Base-by-base conservation (phyloP, 371 early-diverging fungal species). In the Batkoa obscura region DNA sequence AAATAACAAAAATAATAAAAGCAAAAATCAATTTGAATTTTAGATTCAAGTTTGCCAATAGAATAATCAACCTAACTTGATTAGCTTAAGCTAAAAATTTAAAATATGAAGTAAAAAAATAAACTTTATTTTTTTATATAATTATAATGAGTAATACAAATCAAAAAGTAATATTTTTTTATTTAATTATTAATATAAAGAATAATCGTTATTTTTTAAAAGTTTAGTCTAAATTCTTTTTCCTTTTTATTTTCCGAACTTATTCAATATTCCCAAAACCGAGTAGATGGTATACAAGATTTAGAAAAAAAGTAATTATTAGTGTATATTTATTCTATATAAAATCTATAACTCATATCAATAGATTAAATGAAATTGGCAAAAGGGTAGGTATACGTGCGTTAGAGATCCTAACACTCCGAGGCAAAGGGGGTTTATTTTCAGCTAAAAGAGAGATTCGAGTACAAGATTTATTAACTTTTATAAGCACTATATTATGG, bases 221-320 rank as follows among this genome's bases (percentile, higher is more conserved):
- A 90, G 86, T 86, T 92, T 55, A 77, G 81, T 53, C 69, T 93
- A 36, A 76, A 81, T 50, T 81, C 94, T 9, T 89, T 87, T 64
- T 78, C 88, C 0, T 90, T 94, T 61, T 64, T 96, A 45, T 91
- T 93, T 66, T 85, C 86, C 17, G 97, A 96, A 67, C 91, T 94
- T 75, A 67, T 96, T 35, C 90, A 86, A 57, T 94, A 94, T 68
- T 75, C 91, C 15, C 94, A 95, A 66, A 90, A 91, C 62, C 75
- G 90, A 52, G 91, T 90, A 6, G 75, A 78, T 57, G 94, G 93
- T 8, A 88, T 96, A 57, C 88, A 89, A 63, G 94, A 94, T 63
- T 75, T 96, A 23, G 97, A 96, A 66, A 79, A 81, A 69, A 86
- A 83, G 91, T 80, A 12, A 3, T 6, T 12, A 3, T 8, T 34